Conservation (phyloP, 2,329 filamentous ascomycete genomes). For the Xylaria multiplex region DNA sequence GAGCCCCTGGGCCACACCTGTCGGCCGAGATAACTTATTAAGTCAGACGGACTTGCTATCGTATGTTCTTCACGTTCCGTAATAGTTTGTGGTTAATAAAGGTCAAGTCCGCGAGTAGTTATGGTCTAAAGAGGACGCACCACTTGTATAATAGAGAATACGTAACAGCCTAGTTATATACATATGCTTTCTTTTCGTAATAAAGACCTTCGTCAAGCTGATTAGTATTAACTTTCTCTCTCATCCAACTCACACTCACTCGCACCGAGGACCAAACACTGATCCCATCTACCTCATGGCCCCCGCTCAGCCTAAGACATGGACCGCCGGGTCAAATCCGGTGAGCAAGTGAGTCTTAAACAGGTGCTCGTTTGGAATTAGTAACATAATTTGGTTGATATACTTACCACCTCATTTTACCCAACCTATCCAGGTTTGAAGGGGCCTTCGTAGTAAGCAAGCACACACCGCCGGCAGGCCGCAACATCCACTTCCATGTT, state of each 20-base stretch:
- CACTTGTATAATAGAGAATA: conserved; percentile 9
- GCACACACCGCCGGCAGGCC: conserved; percentile 4
- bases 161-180: conserved; percentile 8
- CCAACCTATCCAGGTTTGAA: not conserved
- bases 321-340: conserved; percentile 16
- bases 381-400: conserved; percentile 1
- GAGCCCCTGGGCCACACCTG: not conserved
- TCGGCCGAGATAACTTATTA: conserved; percentile 16
- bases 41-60: conserved; percentile 5
- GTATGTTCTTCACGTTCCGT: conserved; percentile 10
- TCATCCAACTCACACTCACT: conserved; percentile 1
- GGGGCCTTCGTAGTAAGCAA: conserved; percentile 10
- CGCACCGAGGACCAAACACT: not conserved
- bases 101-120: not conserved
- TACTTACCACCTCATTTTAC: conserved; percentile 1
- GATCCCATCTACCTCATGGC: not conserved
- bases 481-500: conserved; percentile 9
- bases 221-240: conserved; percentile 4
- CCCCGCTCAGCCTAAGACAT: conserved; percentile 13
- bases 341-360: conserved; percentile 14
- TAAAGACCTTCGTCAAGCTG: not conserved
- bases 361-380: conserved; percentile 1
- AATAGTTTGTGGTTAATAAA: conserved; percentile 5
- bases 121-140: not conserved
- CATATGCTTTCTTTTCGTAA: not conserved